phyloP scores from a whole-genome alignment of 306 rosid species.

The Aeschynomene evenia region DNA sequence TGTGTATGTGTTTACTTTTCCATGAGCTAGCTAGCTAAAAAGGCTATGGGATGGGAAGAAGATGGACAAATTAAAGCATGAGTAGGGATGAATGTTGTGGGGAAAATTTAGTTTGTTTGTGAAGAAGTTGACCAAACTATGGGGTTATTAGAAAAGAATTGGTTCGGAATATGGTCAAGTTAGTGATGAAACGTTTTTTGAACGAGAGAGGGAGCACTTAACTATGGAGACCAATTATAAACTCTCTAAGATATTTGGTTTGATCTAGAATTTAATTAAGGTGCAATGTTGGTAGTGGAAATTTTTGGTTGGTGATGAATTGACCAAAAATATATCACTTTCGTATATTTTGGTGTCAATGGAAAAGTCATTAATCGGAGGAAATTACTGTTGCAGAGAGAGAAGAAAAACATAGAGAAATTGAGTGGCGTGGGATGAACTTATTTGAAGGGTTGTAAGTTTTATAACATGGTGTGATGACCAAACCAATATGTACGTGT shows the following conservation, averaged over 20 bases:
- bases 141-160: not conserved
- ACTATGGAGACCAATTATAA: not conserved
- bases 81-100: not conserved
- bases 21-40: not conserved
- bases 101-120: not conserved
- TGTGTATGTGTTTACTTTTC: too few species aligned
- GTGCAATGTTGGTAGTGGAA: not conserved
- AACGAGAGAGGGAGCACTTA: conserved; percentile 14
- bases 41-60: conserved; percentile 14
- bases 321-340: not conserved
- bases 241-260: not conserved
- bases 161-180: conserved; percentile 23
- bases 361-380: not conserved
- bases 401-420: too few species aligned
- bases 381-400: not conserved
- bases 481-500: too few species aligned
- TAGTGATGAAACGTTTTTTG: conserved; percentile 7
- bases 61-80: conserved; percentile 20
- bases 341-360: too few species aligned
- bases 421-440: not conserved
- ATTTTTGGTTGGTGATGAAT: not conserved
- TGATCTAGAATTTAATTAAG: not conserved
- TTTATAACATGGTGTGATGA: too few species aligned
- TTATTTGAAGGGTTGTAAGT: not conserved
- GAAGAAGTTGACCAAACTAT: conserved; percentile 3